phyloP scores from a whole-genome alignment of 352 stramenopile species.

The Nothophytophthora sp. region DNA sequence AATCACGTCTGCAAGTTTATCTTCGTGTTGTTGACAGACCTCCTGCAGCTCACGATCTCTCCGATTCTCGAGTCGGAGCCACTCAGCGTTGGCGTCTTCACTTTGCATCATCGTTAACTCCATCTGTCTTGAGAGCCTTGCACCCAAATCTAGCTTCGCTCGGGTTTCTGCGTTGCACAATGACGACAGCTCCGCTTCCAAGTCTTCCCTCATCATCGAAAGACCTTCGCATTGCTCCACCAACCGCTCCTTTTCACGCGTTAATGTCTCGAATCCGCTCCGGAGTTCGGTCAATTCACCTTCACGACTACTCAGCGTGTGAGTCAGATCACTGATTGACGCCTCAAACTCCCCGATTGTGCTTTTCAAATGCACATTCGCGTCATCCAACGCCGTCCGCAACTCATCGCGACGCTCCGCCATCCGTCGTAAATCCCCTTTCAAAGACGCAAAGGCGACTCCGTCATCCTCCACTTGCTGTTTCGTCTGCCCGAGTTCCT shows the following conservation, averaged over 20 bases:
- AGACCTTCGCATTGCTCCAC: constrained; percentile 4
- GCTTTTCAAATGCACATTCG: too few species aligned
- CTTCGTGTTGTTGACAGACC: constrained; percentile 3
- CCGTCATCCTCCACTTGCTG: constrained; percentile 9
- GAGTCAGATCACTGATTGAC: too few species aligned
- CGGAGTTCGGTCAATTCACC: constrained; percentile 1
- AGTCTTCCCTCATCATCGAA: constrained; percentile 2
- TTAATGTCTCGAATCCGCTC: not conserved
- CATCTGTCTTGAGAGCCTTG: constrained; percentile 6
- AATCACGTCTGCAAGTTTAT: constrained; percentile 17
- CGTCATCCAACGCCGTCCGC: too few species aligned
- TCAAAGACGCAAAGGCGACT: constrained; percentile 3
- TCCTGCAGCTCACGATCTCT: constrained; percentile 10
- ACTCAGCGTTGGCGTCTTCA: constrained; percentile 17
- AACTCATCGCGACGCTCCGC: not conserved
- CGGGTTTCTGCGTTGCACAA: too few species aligned
- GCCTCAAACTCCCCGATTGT: too few species aligned
- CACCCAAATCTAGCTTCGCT: not conserved
- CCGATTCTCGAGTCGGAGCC: constrained; percentile 5
- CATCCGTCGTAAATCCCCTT: not conserved
- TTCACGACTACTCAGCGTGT: constrained; percentile 3
- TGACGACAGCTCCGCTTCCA: not conserved
- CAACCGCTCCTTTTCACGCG: constrained; percentile 6
- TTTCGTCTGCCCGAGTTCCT: constrained; percentile 15
- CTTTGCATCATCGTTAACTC: constrained; percentile 14